Conservation (phyloP, 2,329 filamentous ascomycete genomes). For the Calonectria leucothoes region DNA sequence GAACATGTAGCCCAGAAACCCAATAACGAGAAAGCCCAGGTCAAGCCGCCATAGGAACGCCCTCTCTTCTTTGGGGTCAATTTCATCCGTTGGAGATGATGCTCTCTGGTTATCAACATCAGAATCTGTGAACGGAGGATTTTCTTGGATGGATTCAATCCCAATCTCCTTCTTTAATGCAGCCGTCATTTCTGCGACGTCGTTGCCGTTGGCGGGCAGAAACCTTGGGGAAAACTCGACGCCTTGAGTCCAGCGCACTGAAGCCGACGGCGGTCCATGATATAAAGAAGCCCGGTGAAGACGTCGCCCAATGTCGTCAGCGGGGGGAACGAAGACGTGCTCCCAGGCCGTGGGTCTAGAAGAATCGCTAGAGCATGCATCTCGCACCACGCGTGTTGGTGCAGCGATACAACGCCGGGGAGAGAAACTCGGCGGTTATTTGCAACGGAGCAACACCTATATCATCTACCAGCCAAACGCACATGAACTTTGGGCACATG, state of each 20-base stretch:
- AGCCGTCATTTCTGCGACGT: background rate
- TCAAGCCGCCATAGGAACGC: background rate
- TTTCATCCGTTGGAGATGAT: background rate
- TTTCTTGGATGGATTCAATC: background rate
- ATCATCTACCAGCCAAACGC: background rate
- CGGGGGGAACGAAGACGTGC: background rate
- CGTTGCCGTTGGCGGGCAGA: background rate
- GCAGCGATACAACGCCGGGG: background rate
- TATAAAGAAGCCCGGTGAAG: background rate
- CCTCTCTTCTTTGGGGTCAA: background rate
- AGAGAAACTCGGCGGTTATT: too few species aligned
- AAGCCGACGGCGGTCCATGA: background rate
- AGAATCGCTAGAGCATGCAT: background rate
- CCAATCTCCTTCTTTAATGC: background rate
- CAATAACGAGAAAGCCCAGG: background rate
- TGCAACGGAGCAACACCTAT: background rate
- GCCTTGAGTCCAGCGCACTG: background rate
- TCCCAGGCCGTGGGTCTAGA: background rate
- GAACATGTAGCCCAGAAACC: background rate
- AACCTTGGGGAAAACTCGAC: too few species aligned
- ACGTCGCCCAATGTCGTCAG: background rate
- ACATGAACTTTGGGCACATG: background rate
- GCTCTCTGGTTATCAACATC: background rate
- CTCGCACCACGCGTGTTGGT: background rate
- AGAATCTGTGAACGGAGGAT: background rate